phyloP scores from a whole-genome alignment of 352 stramenopile genomes.

The Phytophthora macrochlamydospora region DNA sequence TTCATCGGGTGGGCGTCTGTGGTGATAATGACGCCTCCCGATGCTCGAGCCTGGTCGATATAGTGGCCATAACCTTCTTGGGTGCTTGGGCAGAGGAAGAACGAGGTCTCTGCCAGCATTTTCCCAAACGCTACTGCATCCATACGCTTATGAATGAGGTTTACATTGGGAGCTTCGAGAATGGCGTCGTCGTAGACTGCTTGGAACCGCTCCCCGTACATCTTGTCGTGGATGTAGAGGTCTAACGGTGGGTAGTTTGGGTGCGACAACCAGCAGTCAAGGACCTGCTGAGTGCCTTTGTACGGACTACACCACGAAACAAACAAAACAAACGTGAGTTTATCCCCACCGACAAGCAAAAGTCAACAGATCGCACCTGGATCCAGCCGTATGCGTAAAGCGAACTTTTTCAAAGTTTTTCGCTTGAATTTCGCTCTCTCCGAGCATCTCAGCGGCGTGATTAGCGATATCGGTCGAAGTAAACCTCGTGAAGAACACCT shows the following conservation, averaged over 20 bases:
- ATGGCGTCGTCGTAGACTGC: conserved; percentile 27
- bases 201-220: conserved; percentile 21
- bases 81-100: conserved; percentile 58
- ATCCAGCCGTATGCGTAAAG: conserved; percentile 58
- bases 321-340: conserved; percentile 1
- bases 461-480: conserved; percentile 42
- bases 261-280: conserved; percentile 59
- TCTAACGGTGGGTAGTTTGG: conserved; percentile 48
- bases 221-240: conserved; percentile 30
- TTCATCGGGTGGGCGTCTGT: conserved; percentile 70
- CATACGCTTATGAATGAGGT: conserved; percentile 38
- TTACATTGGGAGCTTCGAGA: conserved; percentile 23
- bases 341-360: not conserved
- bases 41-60: conserved; percentile 62
- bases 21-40: conserved; percentile 53
- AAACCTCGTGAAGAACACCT: conserved; percentile 52
- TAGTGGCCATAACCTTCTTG: conserved; percentile 72
- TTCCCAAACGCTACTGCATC: conserved; percentile 38
- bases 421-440: conserved; percentile 16
- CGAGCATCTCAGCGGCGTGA: conserved; percentile 18
- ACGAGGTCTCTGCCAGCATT: conserved; percentile 44
- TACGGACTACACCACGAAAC: conserved; percentile 33
- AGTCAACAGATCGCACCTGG: conserved; percentile 23
- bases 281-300: conserved; percentile 54
- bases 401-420: conserved; percentile 45